phyloP scores from a whole-genome alignment of 441 rosid genomes.

The Pelargonium cotyledonis region DNA sequence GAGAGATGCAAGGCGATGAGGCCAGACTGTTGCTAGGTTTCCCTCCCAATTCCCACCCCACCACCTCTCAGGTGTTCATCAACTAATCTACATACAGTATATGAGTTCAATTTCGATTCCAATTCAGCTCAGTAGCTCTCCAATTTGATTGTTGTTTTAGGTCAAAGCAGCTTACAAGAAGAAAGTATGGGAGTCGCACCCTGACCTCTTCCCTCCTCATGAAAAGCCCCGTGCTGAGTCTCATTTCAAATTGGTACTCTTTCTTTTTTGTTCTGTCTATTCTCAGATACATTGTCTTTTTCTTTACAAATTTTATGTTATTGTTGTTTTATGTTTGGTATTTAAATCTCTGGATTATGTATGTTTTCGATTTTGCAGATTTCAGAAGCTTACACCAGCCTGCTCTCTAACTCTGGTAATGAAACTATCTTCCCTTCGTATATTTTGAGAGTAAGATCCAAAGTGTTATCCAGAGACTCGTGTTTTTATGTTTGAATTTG shows the following conservation, averaged over 20 bases:
- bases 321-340: neutral
- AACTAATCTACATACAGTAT: neutral
- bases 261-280: too few species aligned
- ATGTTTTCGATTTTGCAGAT: slow-evolving; percentile 33
- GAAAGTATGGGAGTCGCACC: slow-evolving; percentile 88
- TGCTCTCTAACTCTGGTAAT: slow-evolving; percentile 28
- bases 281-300: neutral
- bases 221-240: slow-evolving; percentile 63
- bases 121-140: neutral
- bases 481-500: neutral
- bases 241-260: slow-evolving; percentile 53
- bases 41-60: slow-evolving; percentile 54
- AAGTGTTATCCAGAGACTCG: neutral
- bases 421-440: neutral
- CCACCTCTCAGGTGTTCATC: slow-evolving; percentile 44
- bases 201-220: slow-evolving; percentile 64
- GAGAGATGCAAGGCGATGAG: slow-evolving; percentile 58
- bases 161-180: slow-evolving; percentile 72
- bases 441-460: neutral
- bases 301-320: neutral
- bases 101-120: neutral
- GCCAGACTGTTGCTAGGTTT: slow-evolving; percentile 66
- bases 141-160: slow-evolving; percentile 21
- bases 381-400: slow-evolving; percentile 60
- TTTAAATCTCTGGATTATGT: too few species aligned